These are phyloP conservation scores for Selaginella moellendorffii DNA, from an alignment of 75 land plant species.

Conservation along the genomic window DNA sequence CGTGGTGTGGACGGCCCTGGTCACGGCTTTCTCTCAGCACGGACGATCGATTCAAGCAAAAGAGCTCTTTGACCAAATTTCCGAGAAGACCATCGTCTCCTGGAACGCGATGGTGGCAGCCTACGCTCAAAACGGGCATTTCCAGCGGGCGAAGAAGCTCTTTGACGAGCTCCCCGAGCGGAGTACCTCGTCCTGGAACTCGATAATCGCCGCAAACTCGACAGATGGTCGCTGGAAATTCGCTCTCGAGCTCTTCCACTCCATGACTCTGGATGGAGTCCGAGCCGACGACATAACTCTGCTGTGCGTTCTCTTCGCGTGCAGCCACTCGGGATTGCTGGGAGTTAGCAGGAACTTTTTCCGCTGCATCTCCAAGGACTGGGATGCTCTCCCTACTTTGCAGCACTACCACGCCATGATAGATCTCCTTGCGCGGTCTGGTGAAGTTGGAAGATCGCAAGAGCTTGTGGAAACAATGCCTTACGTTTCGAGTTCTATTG, in stretches of 20 bases:
- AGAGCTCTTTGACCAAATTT: not conserved
- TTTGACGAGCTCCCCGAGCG: not conserved
- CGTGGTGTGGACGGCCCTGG: constrained; percentile 13
- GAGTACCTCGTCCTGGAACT: not conserved
- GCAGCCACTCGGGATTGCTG: not conserved
- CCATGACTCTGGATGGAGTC: not conserved
- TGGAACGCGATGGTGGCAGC: not conserved
- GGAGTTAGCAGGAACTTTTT: not conserved
- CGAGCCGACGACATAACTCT: not conserved
- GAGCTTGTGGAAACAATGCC: not conserved
- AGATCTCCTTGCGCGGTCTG: not conserved
- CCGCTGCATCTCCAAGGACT: not conserved
- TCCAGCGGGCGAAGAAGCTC: not conserved
- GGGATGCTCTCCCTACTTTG: not conserved
- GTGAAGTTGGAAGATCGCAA: not conserved
- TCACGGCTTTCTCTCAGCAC: not conserved
- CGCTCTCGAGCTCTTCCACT: not conserved
- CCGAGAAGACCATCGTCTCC: not conserved
- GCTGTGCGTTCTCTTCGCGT: not conserved
- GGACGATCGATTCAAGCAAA: not conserved
- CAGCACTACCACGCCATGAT: not conserved
- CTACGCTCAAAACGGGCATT: not conserved
- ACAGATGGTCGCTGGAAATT: no score
- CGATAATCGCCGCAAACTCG: not conserved
- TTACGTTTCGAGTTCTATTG: not conserved